phyloP scores from a whole-genome alignment of 768 basidiomycete species.

The Agrocybe chaxingu region DNA sequence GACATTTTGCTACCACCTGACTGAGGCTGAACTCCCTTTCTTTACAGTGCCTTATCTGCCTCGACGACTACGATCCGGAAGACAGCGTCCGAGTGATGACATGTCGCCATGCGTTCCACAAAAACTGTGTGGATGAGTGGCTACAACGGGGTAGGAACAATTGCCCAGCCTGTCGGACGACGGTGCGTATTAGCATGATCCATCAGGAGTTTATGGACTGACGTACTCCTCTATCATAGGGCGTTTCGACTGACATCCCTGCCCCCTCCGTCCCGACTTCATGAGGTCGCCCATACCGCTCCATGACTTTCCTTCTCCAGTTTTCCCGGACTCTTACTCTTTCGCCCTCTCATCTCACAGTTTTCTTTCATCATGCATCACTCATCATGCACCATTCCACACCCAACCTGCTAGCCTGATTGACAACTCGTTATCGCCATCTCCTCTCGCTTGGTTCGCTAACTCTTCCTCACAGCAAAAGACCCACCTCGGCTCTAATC shows the following conservation, averaged over 20 bases:
- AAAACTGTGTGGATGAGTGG: conserved; percentile 86
- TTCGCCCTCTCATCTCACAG: no score
- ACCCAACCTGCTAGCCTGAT: no score
- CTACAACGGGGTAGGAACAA: conserved; percentile 82
- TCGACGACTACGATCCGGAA: conserved; percentile 78
- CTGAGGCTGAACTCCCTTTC: neutral
- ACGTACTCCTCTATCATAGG: conserved; percentile 16
- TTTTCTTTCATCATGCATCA: no score
- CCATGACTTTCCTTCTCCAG: no score
- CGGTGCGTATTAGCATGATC: conserved; percentile 38
- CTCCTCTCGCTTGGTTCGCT: no score
- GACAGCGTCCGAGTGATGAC: conserved; percentile 78
- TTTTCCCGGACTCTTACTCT: no score
- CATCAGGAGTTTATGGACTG: neutral
- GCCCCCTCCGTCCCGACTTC: conserved; percentile 6
- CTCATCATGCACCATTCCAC: no score
- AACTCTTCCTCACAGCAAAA: no score
- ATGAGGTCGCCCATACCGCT: neutral
- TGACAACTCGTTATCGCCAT: no score
- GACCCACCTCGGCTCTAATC: no score
- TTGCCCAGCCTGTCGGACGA: conserved; percentile 87
- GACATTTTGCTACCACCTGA: neutral
- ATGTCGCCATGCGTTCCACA: conserved; percentile 91
- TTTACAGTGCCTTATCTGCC: conserved; percentile 74
- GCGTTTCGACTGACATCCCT: conserved; percentile 26